These are phyloP conservation scores for Eremochloa ophiuroides DNA, from an alignment of 176 grass and related monocot species.

Conservation along the genomic window DNA sequence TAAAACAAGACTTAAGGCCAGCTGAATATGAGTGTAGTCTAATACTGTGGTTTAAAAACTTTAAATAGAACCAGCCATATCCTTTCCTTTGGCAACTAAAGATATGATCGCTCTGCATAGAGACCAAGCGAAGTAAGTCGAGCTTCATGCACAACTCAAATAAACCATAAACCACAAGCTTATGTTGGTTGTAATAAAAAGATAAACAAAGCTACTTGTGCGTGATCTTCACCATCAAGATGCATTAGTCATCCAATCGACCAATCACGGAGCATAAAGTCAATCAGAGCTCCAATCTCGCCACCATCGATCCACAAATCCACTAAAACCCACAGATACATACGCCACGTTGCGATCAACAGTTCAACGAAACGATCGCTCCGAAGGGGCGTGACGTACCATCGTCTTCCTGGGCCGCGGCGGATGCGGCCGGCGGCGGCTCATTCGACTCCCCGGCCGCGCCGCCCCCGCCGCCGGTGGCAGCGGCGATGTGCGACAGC, in stretches of 20 bases:
- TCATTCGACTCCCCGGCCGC: constrained; percentile 42
- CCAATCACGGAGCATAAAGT: background rate
- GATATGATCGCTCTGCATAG: background rate
- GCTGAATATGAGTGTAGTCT: background rate
- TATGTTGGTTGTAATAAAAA: background rate
- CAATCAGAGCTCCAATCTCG: constrained; percentile 17
- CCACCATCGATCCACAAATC: constrained; percentile 5
- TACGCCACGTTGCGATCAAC: background rate
- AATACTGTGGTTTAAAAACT: background rate
- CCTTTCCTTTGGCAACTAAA: background rate
- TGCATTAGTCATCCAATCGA: background rate
- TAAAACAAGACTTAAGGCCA: background rate
- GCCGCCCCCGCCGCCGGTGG: constrained; percentile 23
- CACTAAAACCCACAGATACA: background rate
- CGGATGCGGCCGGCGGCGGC: constrained; percentile 3
- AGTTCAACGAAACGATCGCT: background rate
- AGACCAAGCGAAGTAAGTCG: background rate
- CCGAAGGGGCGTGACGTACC: constrained; percentile 33
- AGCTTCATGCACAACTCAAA: background rate
- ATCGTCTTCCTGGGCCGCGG: constrained; percentile 53
- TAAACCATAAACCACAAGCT: background rate
- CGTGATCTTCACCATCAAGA: background rate
- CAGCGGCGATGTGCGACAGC: constrained; percentile 49
- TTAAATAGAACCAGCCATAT: background rate
- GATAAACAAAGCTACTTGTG: background rate